phyloP scores from a whole-genome alignment of 2,329 filamentous ascomycete genomes.

The Penicillium sp. region DNA sequence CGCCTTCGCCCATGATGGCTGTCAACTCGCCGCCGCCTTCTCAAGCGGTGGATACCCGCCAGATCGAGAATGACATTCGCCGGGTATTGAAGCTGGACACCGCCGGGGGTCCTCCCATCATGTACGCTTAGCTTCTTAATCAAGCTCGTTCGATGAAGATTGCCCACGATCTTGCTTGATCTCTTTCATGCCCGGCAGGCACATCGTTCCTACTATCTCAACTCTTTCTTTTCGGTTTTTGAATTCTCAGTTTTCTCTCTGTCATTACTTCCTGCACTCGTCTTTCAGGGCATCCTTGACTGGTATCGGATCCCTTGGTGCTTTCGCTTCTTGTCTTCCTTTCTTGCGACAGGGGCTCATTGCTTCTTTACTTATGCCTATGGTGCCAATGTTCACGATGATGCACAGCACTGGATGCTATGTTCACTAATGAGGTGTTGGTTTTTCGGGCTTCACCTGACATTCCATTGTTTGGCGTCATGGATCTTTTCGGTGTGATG shows the following conservation, averaged over 20 bases:
- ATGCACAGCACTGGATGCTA: conserved; percentile 20
- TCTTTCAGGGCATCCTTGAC: conserved; percentile 15
- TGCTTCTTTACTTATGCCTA: conserved; percentile 8
- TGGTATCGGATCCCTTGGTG: conserved; percentile 20
- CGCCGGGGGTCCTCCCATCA: conserved; percentile 27
- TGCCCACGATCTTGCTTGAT: not conserved
- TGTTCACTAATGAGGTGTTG: conserved; percentile 16
- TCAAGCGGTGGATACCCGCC: conserved; percentile 39
- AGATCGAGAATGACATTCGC: conserved; percentile 49
- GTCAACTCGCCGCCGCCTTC: conserved; percentile 24
- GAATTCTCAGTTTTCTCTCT: conserved; percentile 7
- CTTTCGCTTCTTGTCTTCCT: conserved; percentile 14
- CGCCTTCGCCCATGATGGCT: conserved; percentile 22
- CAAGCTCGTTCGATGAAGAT: not conserved
- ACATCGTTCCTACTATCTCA: conserved; percentile 4
- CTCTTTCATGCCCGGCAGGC: conserved; percentile 5
- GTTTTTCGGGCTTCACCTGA: not conserved
- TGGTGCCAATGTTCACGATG: conserved; percentile 16
- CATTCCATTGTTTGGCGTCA: conserved; percentile 25
- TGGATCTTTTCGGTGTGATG: conserved; percentile 19
- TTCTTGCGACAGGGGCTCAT: conserved; percentile 15
- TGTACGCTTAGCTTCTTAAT: conserved; percentile 31
- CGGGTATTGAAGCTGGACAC: conserved; percentile 47
- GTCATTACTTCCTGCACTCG: conserved; percentile 4
- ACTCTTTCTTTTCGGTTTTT: not conserved